phyloP scores from a whole-genome alignment of 192 early-diverging fungal genomes.

The Backusella australiensis region DNA sequence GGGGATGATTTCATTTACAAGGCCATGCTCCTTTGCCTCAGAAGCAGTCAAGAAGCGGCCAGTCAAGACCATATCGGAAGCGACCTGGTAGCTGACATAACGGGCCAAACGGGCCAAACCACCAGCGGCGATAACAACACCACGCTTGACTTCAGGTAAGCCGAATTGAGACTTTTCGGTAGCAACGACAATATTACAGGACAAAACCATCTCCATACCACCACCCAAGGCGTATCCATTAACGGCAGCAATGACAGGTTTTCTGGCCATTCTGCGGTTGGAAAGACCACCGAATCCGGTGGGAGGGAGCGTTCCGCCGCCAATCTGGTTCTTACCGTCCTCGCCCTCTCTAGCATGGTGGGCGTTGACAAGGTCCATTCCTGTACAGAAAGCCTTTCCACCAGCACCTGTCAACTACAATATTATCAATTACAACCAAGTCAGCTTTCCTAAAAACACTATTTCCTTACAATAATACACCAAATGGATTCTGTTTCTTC shows the following conservation, averaged over 20 bases:
- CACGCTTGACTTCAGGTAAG: constrained; percentile 43
- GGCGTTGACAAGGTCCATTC: constrained; percentile 34
- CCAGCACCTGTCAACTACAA: constrained; percentile 36
- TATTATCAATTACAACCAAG: not conserved
- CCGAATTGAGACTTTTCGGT: constrained; percentile 37
- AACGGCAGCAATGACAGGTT: constrained; percentile 47
- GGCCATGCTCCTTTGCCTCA: constrained; percentile 34
- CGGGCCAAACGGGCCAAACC: constrained; percentile 35
- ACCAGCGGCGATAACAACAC: constrained; percentile 32
- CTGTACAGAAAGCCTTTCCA: constrained; percentile 35
- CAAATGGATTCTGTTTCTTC: constrained; percentile 30
- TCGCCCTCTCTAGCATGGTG: constrained; percentile 1
- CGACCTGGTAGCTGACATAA: constrained; percentile 35
- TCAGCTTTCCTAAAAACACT: not conserved
- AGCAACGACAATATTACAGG: constrained; percentile 43
- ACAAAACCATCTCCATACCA: constrained; percentile 38
- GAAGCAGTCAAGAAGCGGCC: constrained; percentile 37
- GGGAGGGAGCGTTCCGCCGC: not conserved
- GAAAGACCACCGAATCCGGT: constrained; percentile 41
- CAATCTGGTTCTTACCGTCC: not conserved
- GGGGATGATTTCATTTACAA: constrained; percentile 38
- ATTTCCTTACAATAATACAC: constrained; percentile 30
- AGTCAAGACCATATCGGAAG: constrained; percentile 38
- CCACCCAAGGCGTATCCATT: constrained; percentile 45
- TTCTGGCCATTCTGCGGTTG: constrained; percentile 26